These are phyloP conservation scores for Teratosphaeria gauchensis DNA, from an alignment of 2,329 filamentous ascomycete species.

Conservation along the genomic window DNA sequence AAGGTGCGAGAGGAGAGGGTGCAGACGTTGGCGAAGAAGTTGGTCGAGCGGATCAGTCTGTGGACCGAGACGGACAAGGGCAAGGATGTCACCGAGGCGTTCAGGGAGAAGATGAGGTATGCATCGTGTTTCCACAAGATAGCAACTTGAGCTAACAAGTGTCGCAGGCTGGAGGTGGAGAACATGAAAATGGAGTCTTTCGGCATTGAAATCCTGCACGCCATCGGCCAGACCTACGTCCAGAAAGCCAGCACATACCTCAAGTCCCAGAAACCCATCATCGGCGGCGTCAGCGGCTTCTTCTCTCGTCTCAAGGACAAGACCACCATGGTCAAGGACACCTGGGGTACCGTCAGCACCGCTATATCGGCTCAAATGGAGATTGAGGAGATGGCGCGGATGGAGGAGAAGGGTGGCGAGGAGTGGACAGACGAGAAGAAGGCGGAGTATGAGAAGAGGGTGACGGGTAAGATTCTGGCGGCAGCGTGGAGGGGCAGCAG, in stretches of 20 bases:
- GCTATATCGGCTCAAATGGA: slow-evolving; percentile 96
- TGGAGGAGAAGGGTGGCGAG: slow-evolving; percentile 88
- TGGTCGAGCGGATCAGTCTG: slow-evolving; percentile 79
- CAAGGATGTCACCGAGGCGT: slow-evolving; percentile 71
- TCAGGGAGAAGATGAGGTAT: slow-evolving; percentile 77
- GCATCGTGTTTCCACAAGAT: neutral
- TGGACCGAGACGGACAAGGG: slow-evolving; percentile 98
- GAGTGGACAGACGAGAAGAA: slow-evolving; percentile 98
- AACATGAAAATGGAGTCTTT: slow-evolving; percentile 99
- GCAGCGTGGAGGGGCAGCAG: slow-evolving; percentile 94
- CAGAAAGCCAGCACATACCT: slow-evolving; percentile 79
- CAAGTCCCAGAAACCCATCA: slow-evolving; percentile 89
- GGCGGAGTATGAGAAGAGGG: slow-evolving; percentile 86
- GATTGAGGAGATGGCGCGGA: slow-evolving; percentile 97
- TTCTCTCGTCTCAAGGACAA: slow-evolving; percentile 92
- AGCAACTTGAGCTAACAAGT: too few species aligned
- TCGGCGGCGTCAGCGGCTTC: slow-evolving; percentile 76
- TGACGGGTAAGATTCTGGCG: slow-evolving; percentile 95
- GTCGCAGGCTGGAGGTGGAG: slow-evolving; percentile 67
- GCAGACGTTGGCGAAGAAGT: slow-evolving; percentile 70
- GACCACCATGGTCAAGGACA: slow-evolving; percentile 92
- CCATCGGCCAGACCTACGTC: slow-evolving; percentile 84
- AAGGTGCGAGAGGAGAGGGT: slow-evolving; percentile 83
- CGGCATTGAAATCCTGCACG: slow-evolving; percentile 89
- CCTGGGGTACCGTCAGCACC: slow-evolving; percentile 93